Evolutionary conservation across 208 protist genomes (phyloP).

Genomic region (Tritrichomonas foetus): DNA sequence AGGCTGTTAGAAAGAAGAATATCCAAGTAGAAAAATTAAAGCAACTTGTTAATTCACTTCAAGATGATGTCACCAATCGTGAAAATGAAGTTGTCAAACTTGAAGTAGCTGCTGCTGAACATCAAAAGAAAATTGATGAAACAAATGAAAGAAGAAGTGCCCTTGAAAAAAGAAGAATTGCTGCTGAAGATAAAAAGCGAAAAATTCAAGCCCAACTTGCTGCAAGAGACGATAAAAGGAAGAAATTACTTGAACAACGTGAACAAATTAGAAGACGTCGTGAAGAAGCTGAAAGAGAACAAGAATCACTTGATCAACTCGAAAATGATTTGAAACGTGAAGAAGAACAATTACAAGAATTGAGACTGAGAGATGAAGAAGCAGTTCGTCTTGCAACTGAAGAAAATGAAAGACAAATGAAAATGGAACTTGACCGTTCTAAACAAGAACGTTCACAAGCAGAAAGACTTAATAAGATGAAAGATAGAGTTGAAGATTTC

Average conservation of each 20-base stretch:
- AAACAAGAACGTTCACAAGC: background rate
- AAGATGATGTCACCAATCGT: background rate
- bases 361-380: background rate
- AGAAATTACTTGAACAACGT: background rate
- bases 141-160: background rate
- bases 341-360: background rate
- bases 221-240: background rate
- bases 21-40: background rate
- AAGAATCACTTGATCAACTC: background rate
- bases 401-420: slow-evolving; percentile 2
- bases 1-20: background rate
- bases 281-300: background rate
- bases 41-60: background rate
- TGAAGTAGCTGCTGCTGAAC: background rate
- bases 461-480: background rate
- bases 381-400: background rate
- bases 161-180: background rate
- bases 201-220: background rate
- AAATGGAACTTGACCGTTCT: background rate
- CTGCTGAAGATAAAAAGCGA: background rate
- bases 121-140: slow-evolving; percentile 33
- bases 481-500: background rate
- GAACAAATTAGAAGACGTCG: background rate
- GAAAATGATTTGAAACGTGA: background rate
- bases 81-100: background rate